Base-by-base conservation (phyloP, 1,284 basidiomycete genomes). In the Leccinum colubrinum region DNA sequence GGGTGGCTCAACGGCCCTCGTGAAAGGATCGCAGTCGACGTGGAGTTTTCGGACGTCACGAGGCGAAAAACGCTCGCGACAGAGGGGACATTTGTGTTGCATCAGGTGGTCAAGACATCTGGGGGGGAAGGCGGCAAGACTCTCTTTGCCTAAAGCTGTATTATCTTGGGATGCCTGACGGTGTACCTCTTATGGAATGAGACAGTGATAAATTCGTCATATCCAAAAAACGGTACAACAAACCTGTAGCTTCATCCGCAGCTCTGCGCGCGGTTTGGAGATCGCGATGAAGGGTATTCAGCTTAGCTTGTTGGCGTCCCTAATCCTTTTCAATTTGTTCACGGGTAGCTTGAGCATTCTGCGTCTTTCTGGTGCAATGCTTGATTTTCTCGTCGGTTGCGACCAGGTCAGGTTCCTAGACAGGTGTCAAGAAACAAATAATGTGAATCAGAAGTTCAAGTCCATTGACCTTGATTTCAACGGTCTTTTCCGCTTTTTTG, bases 341-440 rank as follows among this genome's bases (percentile, higher is more conserved):
- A 25, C 79, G 81, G 9, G 87, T 83, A 59, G 83, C 83, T 56
- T 80, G 76, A 0, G 91, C 88, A 68, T 92, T 92, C 57, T 86
- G 83, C 48, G 86, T 78, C 73, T 96, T 97, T 53, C 91, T 86
- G 54, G 85, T 81, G 0, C 91, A 87, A 73, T 98, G 96, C 4
- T 86, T 84, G 59, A 97, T 95, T 72, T 95, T 93, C 9, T 94
- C 90, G 62, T 97, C 91, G 35, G 91, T 80, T 0, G 90, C 83
- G 20, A 93, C 86, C 1, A 97, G 79, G 55, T 92, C 90, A 2
- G 95, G 94, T 76, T 85, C 86, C 93, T 95, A 55, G 27, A 43
- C 12, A 55, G 9, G n/a, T 9, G 55, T 51, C n/a, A 53, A 17
- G 50, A 15, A 15, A 56, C 4, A 51, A 14, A 20, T 11, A 33